These are phyloP conservation scores for Schoenoplectus tabernaemontani DNA, from an alignment of 202 grass and related monocot genomes.

Conservation along the genomic window DNA sequence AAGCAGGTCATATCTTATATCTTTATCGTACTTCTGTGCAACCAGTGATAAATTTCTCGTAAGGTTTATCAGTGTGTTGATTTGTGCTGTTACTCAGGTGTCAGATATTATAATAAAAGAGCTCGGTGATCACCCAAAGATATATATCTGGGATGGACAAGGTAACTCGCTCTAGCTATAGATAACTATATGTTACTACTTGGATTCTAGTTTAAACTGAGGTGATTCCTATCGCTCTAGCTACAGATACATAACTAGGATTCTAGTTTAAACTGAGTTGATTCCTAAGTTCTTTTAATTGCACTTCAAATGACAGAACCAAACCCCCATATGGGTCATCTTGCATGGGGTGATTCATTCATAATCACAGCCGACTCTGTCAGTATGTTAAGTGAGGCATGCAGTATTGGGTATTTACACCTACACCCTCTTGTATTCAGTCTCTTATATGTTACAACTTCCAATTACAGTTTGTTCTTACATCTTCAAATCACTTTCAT, in stretches of 20 bases:
- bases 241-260: neutral
- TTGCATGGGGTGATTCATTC: slow-evolving; percentile 97
- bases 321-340: slow-evolving; percentile 85
- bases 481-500: slow-evolving; percentile 24
- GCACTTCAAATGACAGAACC: slow-evolving; percentile 39
- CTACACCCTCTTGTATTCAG: neutral
- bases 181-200: neutral
- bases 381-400: slow-evolving; percentile 94
- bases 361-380: slow-evolving; percentile 71
- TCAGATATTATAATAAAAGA: slow-evolving; percentile 60
- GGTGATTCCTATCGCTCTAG: neutral
- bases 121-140: slow-evolving; percentile 56
- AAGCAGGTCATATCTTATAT: neutral
- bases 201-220: neutral
- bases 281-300: neutral
- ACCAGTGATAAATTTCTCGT: neutral
- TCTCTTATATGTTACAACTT: neutral
- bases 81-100: slow-evolving; percentile 31
- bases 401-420: slow-evolving; percentile 63
- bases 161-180: slow-evolving; percentile 29
- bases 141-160: slow-evolving; percentile 81
- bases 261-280: neutral
- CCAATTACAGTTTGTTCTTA: slow-evolving; percentile 10
- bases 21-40: neutral
- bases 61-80: slow-evolving; percentile 5